Evolutionary conservation across 768 basidiomycete genomes (phyloP), one percentile per base, ranked within the genome.

Genomic region (Nidula microcarpa): DNA sequence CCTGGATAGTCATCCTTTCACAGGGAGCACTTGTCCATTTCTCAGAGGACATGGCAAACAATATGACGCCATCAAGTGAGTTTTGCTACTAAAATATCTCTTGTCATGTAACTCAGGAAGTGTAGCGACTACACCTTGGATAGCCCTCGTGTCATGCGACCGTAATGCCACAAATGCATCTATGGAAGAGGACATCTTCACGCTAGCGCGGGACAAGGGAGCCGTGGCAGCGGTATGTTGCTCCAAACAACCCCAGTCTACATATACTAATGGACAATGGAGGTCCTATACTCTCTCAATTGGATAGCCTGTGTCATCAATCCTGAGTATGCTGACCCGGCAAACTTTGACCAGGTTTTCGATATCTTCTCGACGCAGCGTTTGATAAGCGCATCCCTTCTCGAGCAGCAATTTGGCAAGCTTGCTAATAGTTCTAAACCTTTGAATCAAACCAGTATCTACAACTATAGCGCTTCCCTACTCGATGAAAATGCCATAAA

Each of bases 21-120:
- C 57, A 91, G 86, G 94, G 94, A 16, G 88, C 85, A 11, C 67
- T 97, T 37, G 84, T 95, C 33, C 91, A 91, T 65, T 95, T 96
- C 61, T 80, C 85, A 0, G 94, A 94, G 63, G 74, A 76, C 30
- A 70, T 68, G 50, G 73, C 76, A 9, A 71, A 68, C 30, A 73
- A 76, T 53, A 65, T 69, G 33, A 79, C 75, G 43, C 79, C 83
- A 71, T 69, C 82, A 48, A 73, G 75, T 76, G 53, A 66, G 75
- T 63, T 10, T 7, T 33, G 48, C 18, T 34, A n/a, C 49, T 14
- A 17, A 11, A 48, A 3, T 30, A 58, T 57, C 47, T 51, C 49
- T 50, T 53, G 48, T 8, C 13, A 18, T 43, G 23, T 36, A 60
- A 39, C 43, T 49, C 59, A 23, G 51, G 2, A 51, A 30, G 13